Percentiles rank a stretch among this genome's conserved stretches.
Conservation (phyloP, 768 basidiomycete species). For the Mycena alexandri region DNA sequence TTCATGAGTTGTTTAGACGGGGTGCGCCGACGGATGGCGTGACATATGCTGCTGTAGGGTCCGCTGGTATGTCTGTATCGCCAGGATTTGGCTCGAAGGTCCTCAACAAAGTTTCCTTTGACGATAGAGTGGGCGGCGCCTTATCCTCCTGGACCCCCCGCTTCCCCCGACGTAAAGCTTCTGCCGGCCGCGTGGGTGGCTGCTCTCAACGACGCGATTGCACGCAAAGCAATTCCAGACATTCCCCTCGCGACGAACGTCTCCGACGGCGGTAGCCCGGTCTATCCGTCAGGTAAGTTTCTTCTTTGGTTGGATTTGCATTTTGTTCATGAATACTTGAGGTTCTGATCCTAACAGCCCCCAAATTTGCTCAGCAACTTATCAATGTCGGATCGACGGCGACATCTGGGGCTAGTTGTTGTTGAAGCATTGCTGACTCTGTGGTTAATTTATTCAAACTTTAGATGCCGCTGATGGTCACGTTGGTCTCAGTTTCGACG, state of each 20-base stretch:
- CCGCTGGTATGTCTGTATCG: slow-evolving; percentile 4
- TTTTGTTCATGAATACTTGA: neutral
- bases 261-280: slow-evolving; percentile 46
- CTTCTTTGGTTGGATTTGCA: neutral
- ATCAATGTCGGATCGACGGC: slow-evolving; percentile 65
- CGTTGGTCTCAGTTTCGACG: slow-evolving; percentile 81
- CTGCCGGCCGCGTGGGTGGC: slow-evolving; percentile 25
- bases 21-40: slow-evolving; percentile 51
- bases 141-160: slow-evolving; percentile 28
- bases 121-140: slow-evolving; percentile 18
- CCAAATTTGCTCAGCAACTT: slow-evolving; percentile 82
- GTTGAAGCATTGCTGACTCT: no score
- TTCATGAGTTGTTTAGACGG: slow-evolving; percentile 71
- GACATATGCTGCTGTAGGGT: slow-evolving; percentile 28
- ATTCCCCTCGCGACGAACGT: slow-evolving; percentile 63
- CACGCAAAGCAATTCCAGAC: slow-evolving; percentile 79
- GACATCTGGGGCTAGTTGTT: neutral
- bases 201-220: slow-evolving; percentile 71
- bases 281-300: slow-evolving; percentile 56
- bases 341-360: slow-evolving; percentile 54
- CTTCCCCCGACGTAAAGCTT: slow-evolving; percentile 7
- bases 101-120: neutral
- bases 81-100: neutral
- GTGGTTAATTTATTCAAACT: no score
- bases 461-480: slow-evolving; percentile 70